These are phyloP conservation scores for Jaapia argillacea DNA, from an alignment of 768 basidiomycete genomes.

Conservation along the genomic window DNA sequence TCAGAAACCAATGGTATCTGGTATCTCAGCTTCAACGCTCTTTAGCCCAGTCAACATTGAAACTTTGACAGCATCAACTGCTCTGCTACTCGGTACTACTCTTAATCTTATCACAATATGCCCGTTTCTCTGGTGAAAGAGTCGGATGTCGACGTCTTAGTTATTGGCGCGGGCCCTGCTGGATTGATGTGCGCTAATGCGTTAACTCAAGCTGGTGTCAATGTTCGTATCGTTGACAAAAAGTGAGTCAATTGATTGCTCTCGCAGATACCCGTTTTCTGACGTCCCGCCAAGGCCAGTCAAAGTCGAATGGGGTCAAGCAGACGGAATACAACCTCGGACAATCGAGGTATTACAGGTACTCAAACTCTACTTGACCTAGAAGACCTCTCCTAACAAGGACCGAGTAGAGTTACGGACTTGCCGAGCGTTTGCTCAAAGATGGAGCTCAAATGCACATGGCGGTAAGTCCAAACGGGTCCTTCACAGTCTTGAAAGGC, in stretches of 20 bases:
- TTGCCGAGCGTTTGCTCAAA: conserved; percentile 50
- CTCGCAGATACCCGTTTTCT: neutral
- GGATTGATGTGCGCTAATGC: conserved; percentile 35
- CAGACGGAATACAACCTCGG: conserved; percentile 46
- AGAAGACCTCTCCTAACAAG: neutral
- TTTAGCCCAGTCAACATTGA: neutral
- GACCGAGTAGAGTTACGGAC: conserved; percentile 56
- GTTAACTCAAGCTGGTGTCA: conserved; percentile 24
- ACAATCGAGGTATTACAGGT: conserved; percentile 45
- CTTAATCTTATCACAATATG: neutral
- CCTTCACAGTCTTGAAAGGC: neutral
- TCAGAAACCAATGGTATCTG: neutral
- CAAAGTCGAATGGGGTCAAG: conserved; percentile 36
- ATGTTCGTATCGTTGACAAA: conserved; percentile 28
- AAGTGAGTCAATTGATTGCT: conserved; percentile 5
- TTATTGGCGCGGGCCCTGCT: conserved; percentile 33
- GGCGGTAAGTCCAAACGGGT: conserved; percentile 34
- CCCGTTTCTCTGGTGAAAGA: conserved; percentile 3
- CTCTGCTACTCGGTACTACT: neutral
- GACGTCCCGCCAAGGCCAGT: conserved; percentile 16
- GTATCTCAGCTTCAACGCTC: neutral
- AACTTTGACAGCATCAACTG: neutral
- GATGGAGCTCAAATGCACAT: conserved; percentile 64
- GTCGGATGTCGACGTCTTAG: conserved; percentile 28
- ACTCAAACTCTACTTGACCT: neutral